Conservation (phyloP, 2,329 filamentous ascomycete genomes). For the Dothistroma pini region DNA sequence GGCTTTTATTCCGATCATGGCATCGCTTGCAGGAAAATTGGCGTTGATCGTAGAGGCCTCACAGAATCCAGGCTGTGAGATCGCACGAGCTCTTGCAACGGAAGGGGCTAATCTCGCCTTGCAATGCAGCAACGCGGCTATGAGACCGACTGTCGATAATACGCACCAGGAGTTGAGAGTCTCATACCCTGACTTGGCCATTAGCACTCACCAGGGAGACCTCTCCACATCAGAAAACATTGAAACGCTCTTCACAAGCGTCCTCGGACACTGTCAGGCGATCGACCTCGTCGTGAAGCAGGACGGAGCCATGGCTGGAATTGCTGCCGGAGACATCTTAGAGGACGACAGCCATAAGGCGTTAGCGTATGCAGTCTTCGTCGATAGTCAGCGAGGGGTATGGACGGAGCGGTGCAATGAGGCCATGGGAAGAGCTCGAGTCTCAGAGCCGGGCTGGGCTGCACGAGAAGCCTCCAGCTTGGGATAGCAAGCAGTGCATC, state of each 20-base stretch:
- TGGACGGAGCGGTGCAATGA: neutral
- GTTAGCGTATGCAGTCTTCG: conserved; percentile 36
- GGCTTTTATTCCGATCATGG: conserved; percentile 11
- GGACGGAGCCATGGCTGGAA: neutral
- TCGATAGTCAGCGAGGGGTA: neutral
- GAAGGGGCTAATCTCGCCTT: conserved; percentile 39
- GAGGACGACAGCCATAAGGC: conserved; percentile 48
- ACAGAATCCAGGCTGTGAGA: conserved; percentile 43
- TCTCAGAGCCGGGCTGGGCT: neutral
- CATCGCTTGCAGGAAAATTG: conserved; percentile 40
- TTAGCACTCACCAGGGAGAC: conserved; percentile 43
- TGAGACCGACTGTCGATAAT: conserved; percentile 37
- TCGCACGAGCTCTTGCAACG: conserved; percentile 37
- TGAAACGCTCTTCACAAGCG: conserved; percentile 40
- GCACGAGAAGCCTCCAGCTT: too few relatives aligned
- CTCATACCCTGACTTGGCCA: conserved; percentile 17
- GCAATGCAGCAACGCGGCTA: conserved; percentile 43
- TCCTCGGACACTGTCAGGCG: conserved; percentile 41
- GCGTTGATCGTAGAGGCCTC: conserved; percentile 44
- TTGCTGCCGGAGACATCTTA: conserved; percentile 28
- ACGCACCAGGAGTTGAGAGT: conserved; percentile 38
- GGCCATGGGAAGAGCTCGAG: neutral
- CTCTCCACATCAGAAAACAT: conserved; percentile 42
- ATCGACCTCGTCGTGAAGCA: conserved; percentile 44
- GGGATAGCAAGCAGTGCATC: too few relatives aligned